These are phyloP conservation scores for Chenopodium formosanum DNA, from an alignment of 148 eudicot genomes.

Conservation along the genomic window DNA sequence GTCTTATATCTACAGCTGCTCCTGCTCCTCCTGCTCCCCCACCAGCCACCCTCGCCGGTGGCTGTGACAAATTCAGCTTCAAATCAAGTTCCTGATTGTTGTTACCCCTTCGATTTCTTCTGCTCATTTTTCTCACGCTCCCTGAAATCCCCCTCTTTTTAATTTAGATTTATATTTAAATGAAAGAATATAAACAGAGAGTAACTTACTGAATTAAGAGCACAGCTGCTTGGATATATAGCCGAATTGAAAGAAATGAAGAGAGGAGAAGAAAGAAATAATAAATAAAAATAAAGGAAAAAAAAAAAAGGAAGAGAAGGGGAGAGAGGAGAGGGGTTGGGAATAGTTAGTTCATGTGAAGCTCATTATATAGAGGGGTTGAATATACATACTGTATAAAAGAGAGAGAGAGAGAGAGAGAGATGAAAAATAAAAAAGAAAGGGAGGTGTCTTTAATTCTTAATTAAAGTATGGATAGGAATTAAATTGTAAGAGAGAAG, in stretches of 20 bases:
- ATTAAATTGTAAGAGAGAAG: conserved; percentile 11
- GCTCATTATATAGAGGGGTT: conserved; percentile 38
- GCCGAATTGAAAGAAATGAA: background rate
- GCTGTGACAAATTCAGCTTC: conserved; percentile 38
- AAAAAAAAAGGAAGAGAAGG: background rate
- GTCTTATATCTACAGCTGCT: too few species aligned
- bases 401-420: background rate
- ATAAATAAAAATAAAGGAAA: background rate
- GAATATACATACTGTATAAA: background rate
- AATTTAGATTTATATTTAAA: too few species aligned
- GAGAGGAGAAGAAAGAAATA: background rate
- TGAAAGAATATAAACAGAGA: too few species aligned
- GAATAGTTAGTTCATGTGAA: conserved; percentile 36
- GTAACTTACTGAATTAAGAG: too few species aligned
- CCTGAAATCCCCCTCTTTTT: background rate
- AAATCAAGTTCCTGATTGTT: conserved; percentile 28
- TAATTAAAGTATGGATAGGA: conserved; percentile 36
- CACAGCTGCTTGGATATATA: too few species aligned
- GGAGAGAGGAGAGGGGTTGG: conserved; percentile 11
- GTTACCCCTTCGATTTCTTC: conserved; percentile 14
- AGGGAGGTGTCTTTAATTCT: conserved; percentile 30
- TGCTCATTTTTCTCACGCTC: conserved; percentile 6
- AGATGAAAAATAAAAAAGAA: background rate
- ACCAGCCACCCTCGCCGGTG: background rate
- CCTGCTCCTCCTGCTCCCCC: too few species aligned